These are phyloP conservation scores for Cercospora brassicicola DNA, from an alignment of 2,329 filamentous ascomycete genomes.

Conservation along the genomic window DNA sequence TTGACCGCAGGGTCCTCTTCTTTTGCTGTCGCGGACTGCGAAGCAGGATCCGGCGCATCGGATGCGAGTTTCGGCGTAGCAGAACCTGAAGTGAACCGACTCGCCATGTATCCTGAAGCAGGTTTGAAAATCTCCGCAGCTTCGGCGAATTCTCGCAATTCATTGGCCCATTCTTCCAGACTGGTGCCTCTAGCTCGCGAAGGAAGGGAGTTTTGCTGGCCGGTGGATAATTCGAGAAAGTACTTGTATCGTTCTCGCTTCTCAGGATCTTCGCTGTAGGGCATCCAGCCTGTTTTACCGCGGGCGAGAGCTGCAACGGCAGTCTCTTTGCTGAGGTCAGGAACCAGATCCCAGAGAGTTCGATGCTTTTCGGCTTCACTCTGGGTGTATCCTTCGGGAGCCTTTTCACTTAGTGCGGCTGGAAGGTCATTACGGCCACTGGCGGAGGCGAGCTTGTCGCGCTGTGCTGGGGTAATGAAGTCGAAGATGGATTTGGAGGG, in stretches of 20 bases:
- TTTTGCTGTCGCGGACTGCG: slow-evolving; percentile 48
- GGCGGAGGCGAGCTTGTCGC: slow-evolving; percentile 71
- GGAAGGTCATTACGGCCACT: slow-evolving; percentile 78
- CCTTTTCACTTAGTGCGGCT: slow-evolving; percentile 70
- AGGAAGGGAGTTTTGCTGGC: slow-evolving; percentile 59
- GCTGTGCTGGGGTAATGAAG: slow-evolving; percentile 75
- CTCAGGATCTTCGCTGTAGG: slow-evolving; percentile 76
- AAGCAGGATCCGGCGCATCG: slow-evolving; percentile 31
- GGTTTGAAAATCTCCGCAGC: slow-evolving; percentile 83
- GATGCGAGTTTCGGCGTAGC: slow-evolving; percentile 41
- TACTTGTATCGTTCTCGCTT: slow-evolving; percentile 79
- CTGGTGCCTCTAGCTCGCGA: slow-evolving; percentile 53
- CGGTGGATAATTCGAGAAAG: slow-evolving; percentile 77
- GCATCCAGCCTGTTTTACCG: slow-evolving; percentile 65
- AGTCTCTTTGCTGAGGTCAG: slow-evolving; percentile 43
- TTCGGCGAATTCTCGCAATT: slow-evolving; percentile 74
- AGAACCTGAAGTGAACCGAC: slow-evolving; percentile 78
- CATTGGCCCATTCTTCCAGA: slow-evolving; percentile 74
- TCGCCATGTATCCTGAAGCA: slow-evolving; percentile 88
- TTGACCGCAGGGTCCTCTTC: slow-evolving; percentile 76
- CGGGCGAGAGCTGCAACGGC: slow-evolving; percentile 51
- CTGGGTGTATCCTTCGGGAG: slow-evolving; percentile 62
- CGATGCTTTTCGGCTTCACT: slow-evolving; percentile 64
- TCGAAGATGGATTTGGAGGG: slow-evolving; percentile 96
- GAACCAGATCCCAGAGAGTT: slow-evolving; percentile 53